Evolutionary conservation across 139 green algal genomes (phyloP), one percentile per base, ranked within the genome.

Genomic region (Yamagishiella unicocca): DNA sequence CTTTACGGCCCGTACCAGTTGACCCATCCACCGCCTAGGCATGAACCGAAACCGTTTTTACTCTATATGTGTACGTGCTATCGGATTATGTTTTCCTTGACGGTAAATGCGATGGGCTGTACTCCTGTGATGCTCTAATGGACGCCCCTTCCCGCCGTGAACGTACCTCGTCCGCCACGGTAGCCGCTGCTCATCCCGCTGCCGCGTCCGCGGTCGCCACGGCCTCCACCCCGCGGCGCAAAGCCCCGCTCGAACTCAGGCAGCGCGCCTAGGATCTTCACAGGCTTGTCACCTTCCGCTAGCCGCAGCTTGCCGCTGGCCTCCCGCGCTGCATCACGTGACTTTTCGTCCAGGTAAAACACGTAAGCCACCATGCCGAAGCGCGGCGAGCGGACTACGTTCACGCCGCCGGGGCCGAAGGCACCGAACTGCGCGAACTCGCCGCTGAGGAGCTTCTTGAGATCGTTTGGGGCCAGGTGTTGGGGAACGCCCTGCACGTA

Each of bases 331-430:
- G 82, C 50, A 25, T 80, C 38, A 17, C 43, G 46, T 8, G 82
- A 79, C 58, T 43, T 58, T 27, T 79, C 46, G 35, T 70, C 46
- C 35, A 43, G 31, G 38, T 87, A 87, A 38, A 79, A 80, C 31
- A 87, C 54, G 67, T 87, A 87, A 31, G 82, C 82, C 29, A 87
- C 82, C 35, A 77, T 42, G 25, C 82, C 82, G 29, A 72, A 87
- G 67, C 82, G 82, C 37, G 82, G 82, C 50, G 82, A 87, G 35
- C 46, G 33, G 42, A 87, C 71, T 1, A 87, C 50, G 35, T 87
- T 80, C 2, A 87, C 27, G 67, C 82, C 82, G 3, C 37, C 19
- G 14, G 37, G 9, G 22, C 67, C 67, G 54, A 87, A 77, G 24
- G 67, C 4, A 19, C 82, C 82, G 25, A 81, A 87, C 67, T 87